phyloP scores from a whole-genome alignment of 202 grass and related monocot species.

The Bolboschoenoplectus hybrid region DNA sequence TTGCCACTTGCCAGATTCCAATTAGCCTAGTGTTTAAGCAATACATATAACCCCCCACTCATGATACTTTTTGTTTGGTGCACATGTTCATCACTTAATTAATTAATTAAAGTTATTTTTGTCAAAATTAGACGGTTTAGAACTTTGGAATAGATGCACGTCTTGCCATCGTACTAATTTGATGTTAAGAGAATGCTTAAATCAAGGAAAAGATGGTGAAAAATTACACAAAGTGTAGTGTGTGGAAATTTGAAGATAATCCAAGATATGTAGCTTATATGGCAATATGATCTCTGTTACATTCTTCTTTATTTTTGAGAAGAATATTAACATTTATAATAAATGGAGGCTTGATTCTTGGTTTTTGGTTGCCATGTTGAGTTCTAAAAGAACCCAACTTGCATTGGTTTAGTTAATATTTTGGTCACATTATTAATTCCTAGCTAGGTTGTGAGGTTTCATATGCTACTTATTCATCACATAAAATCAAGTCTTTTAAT shows the following conservation, averaged over 20 bases:
- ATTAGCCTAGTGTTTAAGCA: conserved; percentile 33
- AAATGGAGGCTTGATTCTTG: neutral
- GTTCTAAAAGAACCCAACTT: neutral
- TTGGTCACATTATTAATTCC: neutral
- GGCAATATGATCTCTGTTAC: neutral
- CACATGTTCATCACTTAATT: neutral
- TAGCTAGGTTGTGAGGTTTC: neutral
- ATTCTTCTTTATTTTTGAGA: neutral
- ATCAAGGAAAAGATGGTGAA: conserved; percentile 14
- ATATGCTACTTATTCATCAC: neutral
- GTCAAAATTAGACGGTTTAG: neutral
- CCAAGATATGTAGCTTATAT: neutral
- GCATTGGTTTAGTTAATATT: neutral
- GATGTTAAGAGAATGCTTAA: conserved; percentile 17
- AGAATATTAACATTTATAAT: neutral
- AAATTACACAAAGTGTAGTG: neutral
- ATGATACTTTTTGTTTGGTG: neutral
- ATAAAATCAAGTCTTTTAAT: neutral
- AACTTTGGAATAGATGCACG: conserved; percentile 12
- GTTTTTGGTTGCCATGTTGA: neutral
- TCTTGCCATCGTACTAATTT: neutral
- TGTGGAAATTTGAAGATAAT: neutral
- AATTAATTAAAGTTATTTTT: neutral
- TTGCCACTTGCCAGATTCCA: conserved; percentile 2
- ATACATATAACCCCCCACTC: conserved; percentile 1